Evolutionary conservation across 305 asterid species (phyloP), one percentile per base, ranked within the genome.

Genomic region (Solanum hybrid): DNA sequence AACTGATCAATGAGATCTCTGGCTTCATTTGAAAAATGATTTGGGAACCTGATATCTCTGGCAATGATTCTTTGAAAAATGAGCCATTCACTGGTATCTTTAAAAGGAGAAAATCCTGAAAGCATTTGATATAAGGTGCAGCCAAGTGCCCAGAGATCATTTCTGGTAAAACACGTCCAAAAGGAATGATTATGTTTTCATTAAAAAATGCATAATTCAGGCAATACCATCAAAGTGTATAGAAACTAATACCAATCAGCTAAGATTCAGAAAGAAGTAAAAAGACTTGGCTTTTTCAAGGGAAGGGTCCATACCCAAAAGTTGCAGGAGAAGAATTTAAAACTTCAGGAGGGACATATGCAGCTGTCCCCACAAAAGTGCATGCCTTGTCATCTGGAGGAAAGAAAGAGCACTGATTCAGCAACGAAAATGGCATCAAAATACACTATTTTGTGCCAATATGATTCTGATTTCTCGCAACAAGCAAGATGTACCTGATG

Each of bases 111-210:
- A 90, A 96, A 94, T 92, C 99, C 99, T 19, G 99, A 94, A 91
- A 97, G 98, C 99, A 96, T 96, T 94, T 96, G 99, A 94, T 93
- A 96, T 92, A 97, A 87, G 86, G 99, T 97, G 95, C 99, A 97
- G 89, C 99, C 99, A 90, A 97, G 98, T 82, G 99, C 98, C 99
- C 99, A 97, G 24, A 97, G 98, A 91, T 97, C 99, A 89, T 95
- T 97, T 94, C 99, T 97, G 95, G 90, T 94, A 87, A 19, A 87
- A 31, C 76, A 87, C 8, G 45, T 87, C 32, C 71, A 42, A 75
- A 73, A 29, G 69, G 56, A 29, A 75, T 35, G 42, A 87, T 75
- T 32, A 71, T 31, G 26, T 77, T 51, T 42, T 31, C 73, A 84
- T 56, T 84, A 14, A 29, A 84, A 84, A 29, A 51, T 10, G 29